Base-by-base conservation (phyloP, 2,329 filamentous ascomycete species). In the Aspergillus ochraceoroseus region DNA sequence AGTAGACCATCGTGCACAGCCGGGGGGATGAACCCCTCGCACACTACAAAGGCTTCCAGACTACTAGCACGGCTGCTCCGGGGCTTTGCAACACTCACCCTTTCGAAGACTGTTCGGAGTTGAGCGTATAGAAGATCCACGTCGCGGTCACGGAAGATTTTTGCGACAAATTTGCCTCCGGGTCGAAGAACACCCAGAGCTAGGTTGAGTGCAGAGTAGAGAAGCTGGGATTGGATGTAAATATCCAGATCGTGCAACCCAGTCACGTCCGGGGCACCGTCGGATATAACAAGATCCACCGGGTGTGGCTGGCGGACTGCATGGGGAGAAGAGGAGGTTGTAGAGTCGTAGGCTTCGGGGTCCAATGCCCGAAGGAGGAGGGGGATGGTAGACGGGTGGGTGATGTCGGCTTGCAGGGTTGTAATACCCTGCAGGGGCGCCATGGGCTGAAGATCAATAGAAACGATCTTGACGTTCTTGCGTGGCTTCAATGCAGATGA, bases 211-310 rank as follows among this genome's bases (percentile, higher is more conserved):
- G 92, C 92, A 0, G 90, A 87, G 65, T 94, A 95, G 34, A 98
- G 82, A 6, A 98, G 76, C 66, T 96, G 92, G 6, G 86, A 89
- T 67, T 98, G 92, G 12, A 98, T 86, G 66, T 98, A 98, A 53
- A 96, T 96, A 66, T 98, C 92, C 23, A 98, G 79, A 63, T 98
- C 92, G 64, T 98, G 92, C 1, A 98, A 75, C 13, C 92, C 92
- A 0, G 92, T 98, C 8, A 98, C 92, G 57, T 98, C 92, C 0
- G 92, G 92, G 0, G 92, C 92, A 38, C 92, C 92, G 56, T 98
- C 92, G 43, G 87, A 95, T 48, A 98, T 79, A 15, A 98, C 90
- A 1, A 98, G 77, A 59, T 98, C 92, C 9, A 96, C 90, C 0
- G 84, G 86, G 33, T 87, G 80, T 1, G 82, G 77, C 2, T 83